Conservation (phyloP, 805 yeast genomes). For the Jamesozyma gamospora region DNA sequence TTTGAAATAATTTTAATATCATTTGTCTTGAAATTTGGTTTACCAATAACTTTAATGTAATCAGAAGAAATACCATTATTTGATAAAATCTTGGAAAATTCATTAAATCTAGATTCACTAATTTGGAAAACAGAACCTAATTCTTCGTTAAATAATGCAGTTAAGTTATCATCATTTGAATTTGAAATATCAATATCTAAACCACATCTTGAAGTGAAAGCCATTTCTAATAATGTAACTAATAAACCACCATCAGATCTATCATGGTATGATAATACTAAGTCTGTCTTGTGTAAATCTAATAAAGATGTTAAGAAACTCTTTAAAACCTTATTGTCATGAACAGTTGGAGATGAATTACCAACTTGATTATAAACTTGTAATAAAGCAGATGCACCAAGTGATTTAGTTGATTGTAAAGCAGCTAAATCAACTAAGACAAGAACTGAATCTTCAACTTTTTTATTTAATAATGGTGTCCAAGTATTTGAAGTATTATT, state of each 20-base stretch:
- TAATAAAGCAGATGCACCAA: slow-evolving; percentile 92
- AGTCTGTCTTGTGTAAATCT: slow-evolving; percentile 51
- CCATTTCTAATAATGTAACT: slow-evolving; percentile 85
- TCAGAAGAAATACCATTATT: slow-evolving; percentile 48
- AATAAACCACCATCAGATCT: slow-evolving; percentile 94
- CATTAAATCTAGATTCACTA: slow-evolving; percentile 38
- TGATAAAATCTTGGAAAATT: slow-evolving; percentile 47
- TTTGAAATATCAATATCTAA: slow-evolving; percentile 43
- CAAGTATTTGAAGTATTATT: slow-evolving; percentile 78
- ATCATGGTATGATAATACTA: slow-evolving; percentile 86
- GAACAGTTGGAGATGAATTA: slow-evolving; percentile 71
- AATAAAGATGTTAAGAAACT: slow-evolving; percentile 59
- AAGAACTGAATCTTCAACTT: slow-evolving; percentile 45
- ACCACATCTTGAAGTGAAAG: slow-evolving; percentile 91
- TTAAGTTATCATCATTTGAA: slow-evolving; percentile 35
- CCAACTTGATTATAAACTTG: slow-evolving; percentile 91
- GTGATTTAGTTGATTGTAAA: slow-evolving; percentile 39
- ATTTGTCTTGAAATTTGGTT: slow-evolving; percentile 48
- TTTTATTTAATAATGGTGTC: slow-evolving; percentile 73
- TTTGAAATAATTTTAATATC: slow-evolving; percentile 34
- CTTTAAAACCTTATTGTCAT: slow-evolving; percentile 52
- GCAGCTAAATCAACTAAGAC: slow-evolving; percentile 73
- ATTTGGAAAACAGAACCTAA: slow-evolving; percentile 95
- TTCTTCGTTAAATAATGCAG: slow-evolving; percentile 80
- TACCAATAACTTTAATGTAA: slow-evolving; percentile 56